These are phyloP conservation scores for Elongisporangium prolatum DNA, from an alignment of 352 stramenopile species.

Conservation along the genomic window DNA sequence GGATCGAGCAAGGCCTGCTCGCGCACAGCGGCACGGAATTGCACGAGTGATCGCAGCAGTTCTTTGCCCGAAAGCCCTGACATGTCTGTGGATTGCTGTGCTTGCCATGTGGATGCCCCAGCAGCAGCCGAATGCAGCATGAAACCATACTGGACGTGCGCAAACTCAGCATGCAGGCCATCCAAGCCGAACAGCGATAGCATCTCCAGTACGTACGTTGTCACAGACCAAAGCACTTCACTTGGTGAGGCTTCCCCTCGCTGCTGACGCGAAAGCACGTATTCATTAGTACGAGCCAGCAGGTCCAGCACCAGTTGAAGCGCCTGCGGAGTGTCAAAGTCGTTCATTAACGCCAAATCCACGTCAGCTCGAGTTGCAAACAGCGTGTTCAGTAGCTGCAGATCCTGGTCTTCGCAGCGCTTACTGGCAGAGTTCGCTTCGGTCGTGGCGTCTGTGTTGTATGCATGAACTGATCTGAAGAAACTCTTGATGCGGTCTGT, in stretches of 20 bases:
- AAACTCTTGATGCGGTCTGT: slow-evolving; percentile 59
- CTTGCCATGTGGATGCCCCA: background rate
- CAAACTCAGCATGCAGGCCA: slow-evolving; percentile 48
- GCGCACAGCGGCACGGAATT: slow-evolving; percentile 61
- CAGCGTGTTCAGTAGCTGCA: slow-evolving; percentile 49
- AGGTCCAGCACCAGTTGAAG: slow-evolving; percentile 68
- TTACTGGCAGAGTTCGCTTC: slow-evolving; percentile 17
- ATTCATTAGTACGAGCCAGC: slow-evolving; percentile 53
- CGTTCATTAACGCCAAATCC: slow-evolving; percentile 61
- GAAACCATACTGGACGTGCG: slow-evolving; percentile 21
- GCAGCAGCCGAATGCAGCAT: slow-evolving; percentile 4
- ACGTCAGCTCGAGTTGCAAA: slow-evolving; percentile 48
- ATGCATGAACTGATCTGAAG: slow-evolving; percentile 47
- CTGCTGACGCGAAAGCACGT: slow-evolving; percentile 35
- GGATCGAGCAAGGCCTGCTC: slow-evolving; percentile 50
- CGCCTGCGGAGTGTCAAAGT: slow-evolving; percentile 87
- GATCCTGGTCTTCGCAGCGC: slow-evolving; percentile 48
- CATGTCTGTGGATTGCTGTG: slow-evolving; percentile 2
- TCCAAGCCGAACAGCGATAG: slow-evolving; percentile 68
- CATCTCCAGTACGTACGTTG: slow-evolving; percentile 65
- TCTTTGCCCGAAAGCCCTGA: slow-evolving; percentile 16
- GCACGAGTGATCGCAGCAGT: slow-evolving; percentile 43
- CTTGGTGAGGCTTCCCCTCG: slow-evolving; percentile 21
- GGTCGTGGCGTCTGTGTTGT: slow-evolving; percentile 19
- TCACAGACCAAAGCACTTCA: slow-evolving; percentile 51